Evolutionary conservation across 2,329 filamentous ascomycete genomes (phyloP).

Genomic region (Epichloe gansuensis): DNA sequence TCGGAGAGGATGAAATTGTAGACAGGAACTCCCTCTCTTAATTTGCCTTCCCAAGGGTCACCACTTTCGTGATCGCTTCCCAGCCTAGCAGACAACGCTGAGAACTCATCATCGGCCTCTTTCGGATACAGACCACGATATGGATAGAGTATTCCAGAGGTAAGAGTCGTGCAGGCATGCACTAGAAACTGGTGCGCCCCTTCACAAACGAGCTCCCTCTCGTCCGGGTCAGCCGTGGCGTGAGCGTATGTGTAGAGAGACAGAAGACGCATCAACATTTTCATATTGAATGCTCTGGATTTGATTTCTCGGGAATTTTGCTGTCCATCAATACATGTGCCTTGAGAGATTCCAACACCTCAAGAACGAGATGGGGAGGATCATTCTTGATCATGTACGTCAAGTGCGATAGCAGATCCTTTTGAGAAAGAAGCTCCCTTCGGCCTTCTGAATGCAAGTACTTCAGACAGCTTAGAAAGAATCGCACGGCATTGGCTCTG

Average conservation of each 20-base stretch:
- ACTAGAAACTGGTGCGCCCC: constrained; percentile 65
- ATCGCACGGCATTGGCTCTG: constrained; percentile 69
- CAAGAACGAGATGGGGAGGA: constrained; percentile 58
- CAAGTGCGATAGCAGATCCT: constrained; percentile 71
- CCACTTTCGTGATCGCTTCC: constrained; percentile 36
- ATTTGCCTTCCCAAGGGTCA: constrained; percentile 58
- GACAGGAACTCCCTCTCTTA: constrained; percentile 54
- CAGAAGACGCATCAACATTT: constrained; percentile 59
- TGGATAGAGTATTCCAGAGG: constrained; percentile 61
- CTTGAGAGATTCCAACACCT: constrained; percentile 61
- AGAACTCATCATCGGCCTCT: constrained; percentile 42
- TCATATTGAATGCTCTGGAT: constrained; percentile 61
- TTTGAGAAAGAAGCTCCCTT: constrained; percentile 66
- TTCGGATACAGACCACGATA: constrained; percentile 79
- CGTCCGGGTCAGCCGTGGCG: constrained; percentile 27
- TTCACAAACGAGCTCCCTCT: constrained; percentile 43
- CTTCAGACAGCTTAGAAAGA: constrained; percentile 67
- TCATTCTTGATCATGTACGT: constrained; percentile 71
- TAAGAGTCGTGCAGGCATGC: constrained; percentile 59
- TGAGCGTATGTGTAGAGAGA: constrained; percentile 56
- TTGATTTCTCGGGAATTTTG: constrained; percentile 61
- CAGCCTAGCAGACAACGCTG: constrained; percentile 13
- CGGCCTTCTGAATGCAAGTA: constrained; percentile 69
- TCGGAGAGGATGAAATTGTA: constrained; percentile 70
- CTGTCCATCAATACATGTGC: constrained; percentile 62